These are phyloP conservation scores for Candida rishiriensis DNA, from an alignment of 805 yeast species.

Conservation along the genomic window DNA sequence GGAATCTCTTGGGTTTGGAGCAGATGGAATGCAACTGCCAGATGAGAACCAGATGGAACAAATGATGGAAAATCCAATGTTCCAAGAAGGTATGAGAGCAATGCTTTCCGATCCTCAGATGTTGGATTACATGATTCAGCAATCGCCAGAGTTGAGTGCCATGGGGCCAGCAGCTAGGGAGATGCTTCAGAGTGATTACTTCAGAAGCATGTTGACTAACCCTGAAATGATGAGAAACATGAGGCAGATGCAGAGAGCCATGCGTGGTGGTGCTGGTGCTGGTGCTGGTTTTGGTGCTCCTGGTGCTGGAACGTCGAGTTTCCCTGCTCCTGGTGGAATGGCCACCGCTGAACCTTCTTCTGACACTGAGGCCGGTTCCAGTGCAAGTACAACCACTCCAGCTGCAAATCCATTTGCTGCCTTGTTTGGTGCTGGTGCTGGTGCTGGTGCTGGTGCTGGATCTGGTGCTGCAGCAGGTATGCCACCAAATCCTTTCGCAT, in stretches of 20 bases:
- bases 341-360: conserved; percentile 7
- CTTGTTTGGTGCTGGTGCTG: conserved; percentile 22
- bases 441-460: conserved; percentile 24
- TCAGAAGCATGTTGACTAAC: conserved; percentile 74
- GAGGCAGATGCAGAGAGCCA: conserved; percentile 65
- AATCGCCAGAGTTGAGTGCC: conserved; percentile 76
- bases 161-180: conserved; percentile 90
- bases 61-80: conserved; percentile 77
- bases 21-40: conserved; percentile 85
- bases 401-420: conserved; percentile 40
- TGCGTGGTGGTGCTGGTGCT: conserved; percentile 35
- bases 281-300: conserved; percentile 27
- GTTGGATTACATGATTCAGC: conserved; percentile 75
- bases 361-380: conserved; percentile 15
- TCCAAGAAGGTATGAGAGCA: conserved; percentile 77
- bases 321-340: conserved; percentile 48
- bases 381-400: conserved; percentile 3
- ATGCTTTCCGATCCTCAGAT: conserved; percentile 85
- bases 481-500: conserved; percentile 31
- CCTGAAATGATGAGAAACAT: conserved; percentile 82
- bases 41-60: conserved; percentile 68
- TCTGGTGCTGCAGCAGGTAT: conserved; percentile 22
- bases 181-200: conserved; percentile 77
- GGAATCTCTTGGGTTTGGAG: conserved; percentile 61
- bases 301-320: conserved; percentile 19